Conservation (phyloP, 768 basidiomycete species). For the Cytidiella melzeri region DNA sequence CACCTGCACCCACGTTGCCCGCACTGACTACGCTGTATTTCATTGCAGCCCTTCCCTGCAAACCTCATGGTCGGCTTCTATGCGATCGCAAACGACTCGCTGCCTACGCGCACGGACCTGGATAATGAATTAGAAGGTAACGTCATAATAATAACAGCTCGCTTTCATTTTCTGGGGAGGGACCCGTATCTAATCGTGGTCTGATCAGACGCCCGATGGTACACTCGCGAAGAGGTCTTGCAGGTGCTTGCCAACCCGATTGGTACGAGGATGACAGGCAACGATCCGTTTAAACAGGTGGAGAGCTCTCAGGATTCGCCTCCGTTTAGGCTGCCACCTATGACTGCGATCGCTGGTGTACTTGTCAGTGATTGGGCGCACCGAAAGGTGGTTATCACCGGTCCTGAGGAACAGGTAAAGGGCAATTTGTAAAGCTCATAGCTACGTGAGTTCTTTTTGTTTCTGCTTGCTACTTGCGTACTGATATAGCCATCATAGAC, state of each 20-base stretch:
- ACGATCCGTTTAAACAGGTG: slow-evolving; percentile 1
- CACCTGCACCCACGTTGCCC: not conserved
- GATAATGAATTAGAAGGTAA: slow-evolving; percentile 91
- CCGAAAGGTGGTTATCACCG: slow-evolving; percentile 35
- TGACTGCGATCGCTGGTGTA: slow-evolving; percentile 75
- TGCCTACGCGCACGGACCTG: slow-evolving; percentile 77
- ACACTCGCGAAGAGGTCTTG: slow-evolving; percentile 65
- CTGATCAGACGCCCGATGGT: slow-evolving; percentile 80
- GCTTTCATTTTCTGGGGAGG: not conserved
- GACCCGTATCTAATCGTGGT: not conserved
- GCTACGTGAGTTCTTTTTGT: not conserved
- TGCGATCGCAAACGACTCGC: slow-evolving; percentile 63
- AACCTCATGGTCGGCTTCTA: slow-evolving; percentile 91
- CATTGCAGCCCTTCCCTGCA: slow-evolving; percentile 74
- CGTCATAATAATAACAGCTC: no score
- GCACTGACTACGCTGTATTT: not conserved
- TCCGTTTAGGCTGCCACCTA: slow-evolving; percentile 69
- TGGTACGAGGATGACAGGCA: slow-evolving; percentile 1
- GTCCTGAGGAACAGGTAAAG: not conserved
- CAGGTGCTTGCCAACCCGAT: slow-evolving; percentile 50
- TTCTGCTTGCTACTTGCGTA: not conserved
- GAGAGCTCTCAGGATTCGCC: slow-evolving; percentile 14
- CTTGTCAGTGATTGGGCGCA: slow-evolving; percentile 79
- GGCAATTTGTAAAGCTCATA: not conserved
- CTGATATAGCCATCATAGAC: not conserved